Conservation (phyloP, 306 rosid genomes). For the Dalbergia cultrata region DNA sequence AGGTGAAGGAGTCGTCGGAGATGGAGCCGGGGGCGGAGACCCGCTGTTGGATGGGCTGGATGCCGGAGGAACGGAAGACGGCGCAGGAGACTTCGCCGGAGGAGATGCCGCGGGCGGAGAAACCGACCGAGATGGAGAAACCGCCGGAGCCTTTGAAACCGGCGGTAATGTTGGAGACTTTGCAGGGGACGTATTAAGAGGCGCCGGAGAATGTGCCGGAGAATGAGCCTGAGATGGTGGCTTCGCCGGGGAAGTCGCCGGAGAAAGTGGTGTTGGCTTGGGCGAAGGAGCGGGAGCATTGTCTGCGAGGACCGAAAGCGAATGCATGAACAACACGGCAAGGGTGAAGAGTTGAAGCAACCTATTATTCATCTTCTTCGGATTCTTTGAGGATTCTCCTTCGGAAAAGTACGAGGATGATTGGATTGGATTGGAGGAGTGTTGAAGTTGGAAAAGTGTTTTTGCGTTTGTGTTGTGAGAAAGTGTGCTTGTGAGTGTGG, state of each 20-base stretch:
- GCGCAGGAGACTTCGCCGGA: conserved; percentile 48
- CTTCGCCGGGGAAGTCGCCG: conserved; percentile 35
- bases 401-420: conserved; percentile 17
- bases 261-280: conserved; percentile 34
- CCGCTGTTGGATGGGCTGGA: conserved; percentile 58
- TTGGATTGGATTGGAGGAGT: background rate
- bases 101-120: conserved; percentile 45
- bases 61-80: conserved; percentile 55
- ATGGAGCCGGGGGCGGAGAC: conserved; percentile 57
- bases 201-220: background rate
- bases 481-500: background rate
- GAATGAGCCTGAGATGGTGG: conserved; percentile 47
- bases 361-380: conserved; percentile 45
- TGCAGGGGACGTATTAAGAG: conserved; percentile 48
- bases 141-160: conserved; percentile 55
- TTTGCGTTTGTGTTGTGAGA: no score
- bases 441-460: background rate
- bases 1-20: conserved; percentile 57
- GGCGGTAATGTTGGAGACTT: conserved; percentile 70
- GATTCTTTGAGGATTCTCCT: conserved; percentile 6
- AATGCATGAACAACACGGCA: conserved; percentile 36
- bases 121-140: conserved; percentile 55
- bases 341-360: conserved; percentile 46
- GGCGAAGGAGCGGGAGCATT: conserved; percentile 84
- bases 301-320: conserved; percentile 46